Conservation (phyloP, 257 asterid species). For the Petunia axillaris region DNA sequence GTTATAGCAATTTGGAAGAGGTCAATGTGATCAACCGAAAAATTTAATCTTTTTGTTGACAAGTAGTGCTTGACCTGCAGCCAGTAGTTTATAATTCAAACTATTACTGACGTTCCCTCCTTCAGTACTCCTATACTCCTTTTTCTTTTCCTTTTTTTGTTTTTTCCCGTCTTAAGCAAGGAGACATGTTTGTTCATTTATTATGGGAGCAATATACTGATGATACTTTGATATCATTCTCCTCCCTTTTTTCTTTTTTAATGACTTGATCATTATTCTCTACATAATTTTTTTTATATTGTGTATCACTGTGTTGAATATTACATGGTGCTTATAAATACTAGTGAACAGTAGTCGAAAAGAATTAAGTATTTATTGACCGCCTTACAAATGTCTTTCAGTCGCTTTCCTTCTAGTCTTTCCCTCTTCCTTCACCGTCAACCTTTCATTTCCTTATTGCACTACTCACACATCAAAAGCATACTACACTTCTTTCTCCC, state of each 20-base stretch:
- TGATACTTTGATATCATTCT: background rate
- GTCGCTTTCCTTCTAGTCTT: slow-evolving; percentile 8
- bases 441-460: background rate
- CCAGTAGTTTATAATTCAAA: background rate
- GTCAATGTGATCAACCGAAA: too few species aligned
- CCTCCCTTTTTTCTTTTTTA: background rate
- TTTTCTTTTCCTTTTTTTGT: background rate
- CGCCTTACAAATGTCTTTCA: slow-evolving; percentile 12
- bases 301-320: background rate
- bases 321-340: background rate
- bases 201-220: background rate
- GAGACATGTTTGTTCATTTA: slow-evolving; percentile 8
- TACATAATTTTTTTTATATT: background rate
- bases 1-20: too few species aligned
- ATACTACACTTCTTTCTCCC: background rate
- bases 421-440: slow-evolving; percentile 11
- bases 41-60: background rate
- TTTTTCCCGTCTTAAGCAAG: background rate
- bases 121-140: too few species aligned
- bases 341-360: background rate
- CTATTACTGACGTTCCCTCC: background rate
- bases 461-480: too few species aligned
- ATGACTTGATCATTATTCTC: slow-evolving; percentile 9
- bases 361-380: background rate
- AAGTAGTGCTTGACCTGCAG: background rate